These are phyloP conservation scores for Malania oleifera DNA, from an alignment of 164 flowering plant genomes.

Conservation along the genomic window DNA sequence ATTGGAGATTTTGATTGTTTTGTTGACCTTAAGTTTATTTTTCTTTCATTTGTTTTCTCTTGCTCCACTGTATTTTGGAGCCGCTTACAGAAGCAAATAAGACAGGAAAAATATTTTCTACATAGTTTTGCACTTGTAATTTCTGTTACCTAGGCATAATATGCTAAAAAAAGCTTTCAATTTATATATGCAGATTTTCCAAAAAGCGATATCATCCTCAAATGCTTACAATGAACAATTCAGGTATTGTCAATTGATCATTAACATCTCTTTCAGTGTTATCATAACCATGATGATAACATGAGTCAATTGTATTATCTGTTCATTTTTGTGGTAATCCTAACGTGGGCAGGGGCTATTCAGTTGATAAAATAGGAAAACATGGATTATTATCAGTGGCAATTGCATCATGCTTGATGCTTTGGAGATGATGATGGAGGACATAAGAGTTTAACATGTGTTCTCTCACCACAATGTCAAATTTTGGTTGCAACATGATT, in stretches of 20 bases:
- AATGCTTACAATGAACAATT: slow-evolving; percentile 93
- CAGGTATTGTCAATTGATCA: slow-evolving; percentile 65
- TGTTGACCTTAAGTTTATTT: background rate
- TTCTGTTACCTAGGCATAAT: background rate
- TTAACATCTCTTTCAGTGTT: no score
- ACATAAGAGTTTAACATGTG: no score
- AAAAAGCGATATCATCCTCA: slow-evolving; percentile 95
- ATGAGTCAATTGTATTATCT: no score
- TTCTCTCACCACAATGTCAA: no score
- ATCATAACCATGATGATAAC: no score
- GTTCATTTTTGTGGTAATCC: no score
- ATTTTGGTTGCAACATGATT: no score
- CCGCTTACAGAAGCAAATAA: background rate
- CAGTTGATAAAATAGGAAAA: no score
- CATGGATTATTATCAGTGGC: no score
- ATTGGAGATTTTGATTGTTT: background rate
- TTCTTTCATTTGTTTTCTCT: slow-evolving; percentile 1
- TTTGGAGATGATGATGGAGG: no score
- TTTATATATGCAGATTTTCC: slow-evolving; percentile 70
- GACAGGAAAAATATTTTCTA: background rate
- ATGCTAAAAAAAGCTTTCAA: background rate
- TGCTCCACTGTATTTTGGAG: background rate
- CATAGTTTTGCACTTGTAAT: background rate
- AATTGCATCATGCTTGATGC: no score
- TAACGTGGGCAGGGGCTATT: no score